Evolutionary conservation across 1,139 yeast genomes (phyloP).

Genomic region (Sugiyamaella castrensis): DNA sequence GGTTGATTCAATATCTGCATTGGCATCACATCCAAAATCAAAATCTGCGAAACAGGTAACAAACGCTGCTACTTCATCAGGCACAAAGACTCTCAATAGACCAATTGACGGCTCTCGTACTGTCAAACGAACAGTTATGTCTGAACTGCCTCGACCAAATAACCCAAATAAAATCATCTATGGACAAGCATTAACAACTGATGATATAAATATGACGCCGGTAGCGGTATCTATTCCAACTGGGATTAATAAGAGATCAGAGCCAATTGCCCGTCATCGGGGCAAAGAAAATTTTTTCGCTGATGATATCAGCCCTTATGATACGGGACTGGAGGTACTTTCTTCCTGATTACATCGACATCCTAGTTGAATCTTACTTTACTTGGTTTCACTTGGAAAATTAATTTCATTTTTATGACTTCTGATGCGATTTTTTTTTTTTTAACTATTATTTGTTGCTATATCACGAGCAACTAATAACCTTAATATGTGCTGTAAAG

Average conservation of each 20-base stretch:
- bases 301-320: constrained; percentile 12
- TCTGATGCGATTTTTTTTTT: constrained; percentile 3
- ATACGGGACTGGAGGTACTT: constrained; percentile 13
- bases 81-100: constrained; percentile 3
- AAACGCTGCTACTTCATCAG: no score
- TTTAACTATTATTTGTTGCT: background rate
- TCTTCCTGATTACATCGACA: background rate
- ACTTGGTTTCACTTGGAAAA: no score
- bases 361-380: no score
- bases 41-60: no score
- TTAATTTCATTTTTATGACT: constrained; percentile 1
- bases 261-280: background rate
- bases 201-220: background rate
- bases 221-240: background rate
- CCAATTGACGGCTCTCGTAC: constrained; percentile 7
- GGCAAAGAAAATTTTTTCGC: background rate
- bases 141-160: constrained; percentile 1
- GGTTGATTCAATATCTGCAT: no score
- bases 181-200: constrained; percentile 11
- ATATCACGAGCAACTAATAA: background rate
- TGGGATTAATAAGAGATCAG: background rate
- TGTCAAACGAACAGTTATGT: constrained; percentile 8
- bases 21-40: no score
- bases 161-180: constrained; percentile 3
- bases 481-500: no score